Evolutionary conservation across 2,329 filamentous ascomycete species (phyloP), one percentile per base, ranked within the genome.

Genomic region (Botrytis pseudocinerea): DNA sequence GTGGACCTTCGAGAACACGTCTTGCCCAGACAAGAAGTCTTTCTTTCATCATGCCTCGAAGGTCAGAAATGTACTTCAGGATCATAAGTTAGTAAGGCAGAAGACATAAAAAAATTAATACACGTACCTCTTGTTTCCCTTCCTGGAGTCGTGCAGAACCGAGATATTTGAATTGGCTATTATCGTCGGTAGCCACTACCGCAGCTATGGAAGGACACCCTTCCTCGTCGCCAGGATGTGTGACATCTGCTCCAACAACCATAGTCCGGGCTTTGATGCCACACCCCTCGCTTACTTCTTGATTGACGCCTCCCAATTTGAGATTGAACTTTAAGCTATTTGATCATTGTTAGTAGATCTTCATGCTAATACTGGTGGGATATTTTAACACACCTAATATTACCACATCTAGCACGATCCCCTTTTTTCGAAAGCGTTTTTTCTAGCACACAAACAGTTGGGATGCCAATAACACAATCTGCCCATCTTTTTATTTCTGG

Each of bases 311-410:
- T 12, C 22, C n/a, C 10, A 68, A 25, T 35, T 68, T 57, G 46
- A 57, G 28, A n/a, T 68, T 68, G 14, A 57, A 28, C 16, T 68
- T 68, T 6, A 68, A n/a, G 25, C 65, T 68, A 51, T 54, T 54
- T 12, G 12, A 54, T 54, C 25, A 16, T 54, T 54, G 12, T 54
- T n/a, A 51, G 25, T n/a, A n/a, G 2, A 54, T 54, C 48, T 54
- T 54, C 48, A 54, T 54, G 25, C 25, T 54, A 2, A 5, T 16
- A 54, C 16, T 54, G 4, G 4, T n/a, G 48, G 5, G 2, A 54
- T 6, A 16, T n/a, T 54, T 2, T n/a, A 25, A n/a, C 25, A 54
- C 25, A 54, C 48, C 48, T 54, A 25, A 54, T 54, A n/a, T 54
- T 54, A n/a, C 48, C 25, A 14, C 48, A 54, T 54, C 25, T 54